These are phyloP conservation scores for Pseudogymnoascus sp. DNA, from an alignment of 2,329 filamentous ascomycete genomes.

Conservation along the genomic window DNA sequence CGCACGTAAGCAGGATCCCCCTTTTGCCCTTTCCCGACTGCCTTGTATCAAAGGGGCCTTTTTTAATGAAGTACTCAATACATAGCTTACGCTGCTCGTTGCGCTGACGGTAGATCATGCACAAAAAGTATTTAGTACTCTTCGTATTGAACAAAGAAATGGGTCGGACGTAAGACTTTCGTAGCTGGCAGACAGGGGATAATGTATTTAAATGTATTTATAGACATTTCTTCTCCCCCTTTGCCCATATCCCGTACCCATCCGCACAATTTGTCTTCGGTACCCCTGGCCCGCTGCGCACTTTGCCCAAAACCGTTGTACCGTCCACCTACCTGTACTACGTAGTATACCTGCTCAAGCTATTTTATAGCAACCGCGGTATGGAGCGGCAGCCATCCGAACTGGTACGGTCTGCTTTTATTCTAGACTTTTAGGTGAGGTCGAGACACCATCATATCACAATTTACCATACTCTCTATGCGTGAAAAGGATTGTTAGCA, in stretches of 20 bases:
- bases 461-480: not conserved
- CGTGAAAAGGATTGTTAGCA: not conserved
- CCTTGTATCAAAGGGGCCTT: not conserved
- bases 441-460: not conserved
- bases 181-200: not conserved
- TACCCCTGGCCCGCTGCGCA: not conserved
- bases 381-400: not conserved
- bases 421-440: not conserved
- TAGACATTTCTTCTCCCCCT: not conserved
- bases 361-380: not conserved
- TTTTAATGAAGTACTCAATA: constrained; percentile 5
- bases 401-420: not conserved
- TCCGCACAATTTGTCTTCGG: not conserved
- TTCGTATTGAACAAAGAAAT: constrained; percentile 3
- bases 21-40: not conserved
- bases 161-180: constrained; percentile 1
- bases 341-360: too few relatives aligned
- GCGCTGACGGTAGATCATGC: not conserved
- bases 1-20: not conserved
- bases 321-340: not conserved
- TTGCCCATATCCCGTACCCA: not conserved
- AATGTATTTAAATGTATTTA: not conserved
- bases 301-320: not conserved
- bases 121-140: constrained; percentile 3
- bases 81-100: not conserved